Conservation (phyloP, 2,329 filamentous ascomycete species). For the Leptosphaerulina australis region DNA sequence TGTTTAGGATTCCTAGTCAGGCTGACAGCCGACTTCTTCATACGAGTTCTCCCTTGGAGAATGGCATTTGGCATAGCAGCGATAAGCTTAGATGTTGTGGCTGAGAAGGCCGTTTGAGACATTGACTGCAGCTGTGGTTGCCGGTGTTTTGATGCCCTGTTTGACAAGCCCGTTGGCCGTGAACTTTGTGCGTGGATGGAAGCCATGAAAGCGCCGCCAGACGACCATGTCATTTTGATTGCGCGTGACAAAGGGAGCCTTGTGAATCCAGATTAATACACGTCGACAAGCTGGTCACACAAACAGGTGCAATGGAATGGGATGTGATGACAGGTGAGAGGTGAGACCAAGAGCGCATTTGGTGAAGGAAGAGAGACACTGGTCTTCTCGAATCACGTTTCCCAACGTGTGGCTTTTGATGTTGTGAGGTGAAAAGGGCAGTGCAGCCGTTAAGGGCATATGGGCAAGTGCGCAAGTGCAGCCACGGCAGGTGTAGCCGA, state of each 20-base stretch:
- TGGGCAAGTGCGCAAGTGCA: too few relatives aligned
- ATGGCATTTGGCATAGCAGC: conserved; percentile 13
- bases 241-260: conserved; percentile 13
- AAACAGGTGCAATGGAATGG: conserved; percentile 8
- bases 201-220: conserved; percentile 1
- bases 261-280: conserved; percentile 1
- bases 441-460: conserved; percentile 4
- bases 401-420: background rate
- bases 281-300: conserved; percentile 1
- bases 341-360: background rate
- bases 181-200: background rate
- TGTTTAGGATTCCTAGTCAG: background rate
- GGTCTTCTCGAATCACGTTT: background rate
- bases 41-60: conserved; percentile 1
- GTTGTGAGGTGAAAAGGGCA: conserved; percentile 5
- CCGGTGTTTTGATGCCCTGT: background rate
- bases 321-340: conserved; percentile 1
- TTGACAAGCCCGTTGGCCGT: background rate
- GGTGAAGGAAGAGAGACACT: background rate
- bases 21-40: conserved; percentile 5
- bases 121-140: background rate
- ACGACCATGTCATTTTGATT: conserved; percentile 7
- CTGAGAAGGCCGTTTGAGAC: conserved; percentile 1
- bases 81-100: conserved; percentile 5
- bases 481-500: conserved; percentile 10